phyloP scores from a whole-genome alignment of 2,329 filamentous ascomycete species.

The Diplodia intermedia region DNA sequence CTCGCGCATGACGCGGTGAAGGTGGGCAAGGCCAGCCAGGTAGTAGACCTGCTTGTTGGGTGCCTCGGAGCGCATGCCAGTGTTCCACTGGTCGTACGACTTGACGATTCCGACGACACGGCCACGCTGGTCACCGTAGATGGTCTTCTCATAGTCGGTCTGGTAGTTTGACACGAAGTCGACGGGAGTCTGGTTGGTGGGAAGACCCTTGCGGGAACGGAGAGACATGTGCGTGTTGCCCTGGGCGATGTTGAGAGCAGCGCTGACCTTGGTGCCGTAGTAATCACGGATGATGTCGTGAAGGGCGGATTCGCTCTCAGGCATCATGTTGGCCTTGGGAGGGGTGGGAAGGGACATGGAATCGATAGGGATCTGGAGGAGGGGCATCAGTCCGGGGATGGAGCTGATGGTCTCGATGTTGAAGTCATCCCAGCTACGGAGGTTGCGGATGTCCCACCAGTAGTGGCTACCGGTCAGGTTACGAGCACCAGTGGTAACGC shows the following conservation, averaged over 20 bases:
- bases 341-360: constrained; percentile 67
- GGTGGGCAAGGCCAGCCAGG: constrained; percentile 81
- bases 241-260: constrained; percentile 78
- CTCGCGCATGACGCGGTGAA: constrained; percentile 92
- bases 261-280: constrained; percentile 87
- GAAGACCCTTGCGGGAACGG: constrained; percentile 60
- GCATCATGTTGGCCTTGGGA: constrained; percentile 63
- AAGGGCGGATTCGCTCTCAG: constrained; percentile 79
- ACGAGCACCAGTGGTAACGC: constrained; percentile 73
- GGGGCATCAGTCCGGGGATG: constrained; percentile 73
- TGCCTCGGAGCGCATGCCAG: constrained; percentile 81
- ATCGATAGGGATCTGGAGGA: constrained; percentile 70
- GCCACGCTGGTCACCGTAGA: constrained; percentile 56
- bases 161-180: constrained; percentile 71
- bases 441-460: constrained; percentile 94
- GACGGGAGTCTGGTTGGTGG: constrained; percentile 46
- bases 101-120: constrained; percentile 86
- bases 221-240: constrained; percentile 66
- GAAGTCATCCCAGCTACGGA: constrained; percentile 84
- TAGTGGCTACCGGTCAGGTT: constrained; percentile 76
- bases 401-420: constrained; percentile 72
- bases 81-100: constrained; percentile 93
- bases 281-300: constrained; percentile 77
- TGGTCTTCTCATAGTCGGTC: constrained; percentile 59
- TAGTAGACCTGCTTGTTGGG: constrained; percentile 88